Base-by-base conservation (phyloP, 2,329 filamentous ascomycete species). In the Pseudogymnoascus sp. region DNA sequence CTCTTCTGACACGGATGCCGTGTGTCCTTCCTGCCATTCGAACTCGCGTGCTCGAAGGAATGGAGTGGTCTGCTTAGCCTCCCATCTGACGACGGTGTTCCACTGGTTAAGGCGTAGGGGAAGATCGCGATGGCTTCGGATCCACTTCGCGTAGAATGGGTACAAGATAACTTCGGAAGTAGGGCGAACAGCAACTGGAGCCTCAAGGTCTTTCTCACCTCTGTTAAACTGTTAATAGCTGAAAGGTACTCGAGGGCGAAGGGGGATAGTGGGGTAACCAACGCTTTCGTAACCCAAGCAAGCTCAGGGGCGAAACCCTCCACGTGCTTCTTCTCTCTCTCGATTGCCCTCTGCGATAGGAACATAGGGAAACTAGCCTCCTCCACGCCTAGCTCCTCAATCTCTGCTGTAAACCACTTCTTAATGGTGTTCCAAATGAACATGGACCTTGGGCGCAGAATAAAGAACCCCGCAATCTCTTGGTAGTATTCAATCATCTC, bases 361-460 rank as follows among this genome's bases (percentile, higher is more conserved):
- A 97, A 99, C 76, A 99, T 88, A 65, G 95, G 95, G 77, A 99
- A 99, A 76, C 91, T 96, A 74, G 91, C 90, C 80, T 99, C 96
- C 76, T 95, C 90, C 63, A 97, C 93, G 63, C 91, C 93, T 81
- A 97, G 85, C 60, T 83, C 86, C 82, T 96, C 93, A 75, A 97
- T 99, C 70, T 86, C 85, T 69, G 80, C 79, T 70, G 84, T 81
- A 76, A 88, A 88, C 84, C 84, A 88, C 70, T 84, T 83, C 71
- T 84, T 82, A 67, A 88, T 87, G 31, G 79, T 78, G 71, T 80
- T 82, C 86, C 86, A 88, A 70, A 87, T 83, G 74, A 86, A 82
- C 85, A 88, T 88, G 67, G 83, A 79, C 35, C 82, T 76, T 62
- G 85, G 87, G 66, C 91, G 93, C 75, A 96, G 84, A 75, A 97